Conservation (phyloP, 352 stramenopile species). For the Phytophthora tubulina region DNA sequence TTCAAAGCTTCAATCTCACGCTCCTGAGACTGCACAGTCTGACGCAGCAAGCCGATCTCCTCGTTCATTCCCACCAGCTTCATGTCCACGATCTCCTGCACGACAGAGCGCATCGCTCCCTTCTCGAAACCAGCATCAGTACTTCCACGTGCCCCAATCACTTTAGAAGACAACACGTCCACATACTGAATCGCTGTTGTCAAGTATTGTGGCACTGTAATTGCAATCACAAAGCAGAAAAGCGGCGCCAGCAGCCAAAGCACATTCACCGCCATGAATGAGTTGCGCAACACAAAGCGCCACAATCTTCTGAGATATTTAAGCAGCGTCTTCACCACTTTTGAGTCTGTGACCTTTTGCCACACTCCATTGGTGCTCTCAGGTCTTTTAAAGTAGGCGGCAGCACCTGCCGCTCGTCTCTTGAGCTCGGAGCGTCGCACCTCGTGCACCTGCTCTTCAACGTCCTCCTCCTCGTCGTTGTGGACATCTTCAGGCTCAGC, state of each 20-base stretch:
- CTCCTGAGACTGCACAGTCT: conserved; percentile 65
- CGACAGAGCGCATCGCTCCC: conserved; percentile 64
- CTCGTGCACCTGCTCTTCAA: conserved; percentile 35
- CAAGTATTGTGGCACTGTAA: conserved; percentile 77
- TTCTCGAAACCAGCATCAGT: conserved; percentile 52
- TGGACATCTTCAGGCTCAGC: conserved; percentile 37
- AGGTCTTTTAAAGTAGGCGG: conserved; percentile 39
- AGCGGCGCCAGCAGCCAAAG: conserved; percentile 78
- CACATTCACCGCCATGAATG: conserved; percentile 80
- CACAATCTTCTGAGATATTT: conserved; percentile 51
- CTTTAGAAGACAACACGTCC: conserved; percentile 63
- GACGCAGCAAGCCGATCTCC: conserved; percentile 57
- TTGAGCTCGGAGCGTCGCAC: conserved; percentile 47
- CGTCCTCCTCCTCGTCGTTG: conserved; percentile 40
- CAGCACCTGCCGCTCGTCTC: conserved; percentile 40
- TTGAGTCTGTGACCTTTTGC: conserved; percentile 26
- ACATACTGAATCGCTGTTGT: conserved; percentile 76
- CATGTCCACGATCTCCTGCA: conserved; percentile 78
- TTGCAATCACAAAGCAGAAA: conserved; percentile 75
- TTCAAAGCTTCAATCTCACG: conserved; percentile 69
- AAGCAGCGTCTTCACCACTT: conserved; percentile 37
- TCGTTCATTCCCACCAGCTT: conserved; percentile 68
- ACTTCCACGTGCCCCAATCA: conserved; percentile 28
- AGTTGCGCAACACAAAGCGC: conserved; percentile 67
- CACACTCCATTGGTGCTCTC: conserved; percentile 7